A percentile compares a stretch with the other conserved stretches of the same genome.
Evolutionary conservation across 805 yeast genomes (phyloP).

Genomic region (Candida sithepensis): DNA sequence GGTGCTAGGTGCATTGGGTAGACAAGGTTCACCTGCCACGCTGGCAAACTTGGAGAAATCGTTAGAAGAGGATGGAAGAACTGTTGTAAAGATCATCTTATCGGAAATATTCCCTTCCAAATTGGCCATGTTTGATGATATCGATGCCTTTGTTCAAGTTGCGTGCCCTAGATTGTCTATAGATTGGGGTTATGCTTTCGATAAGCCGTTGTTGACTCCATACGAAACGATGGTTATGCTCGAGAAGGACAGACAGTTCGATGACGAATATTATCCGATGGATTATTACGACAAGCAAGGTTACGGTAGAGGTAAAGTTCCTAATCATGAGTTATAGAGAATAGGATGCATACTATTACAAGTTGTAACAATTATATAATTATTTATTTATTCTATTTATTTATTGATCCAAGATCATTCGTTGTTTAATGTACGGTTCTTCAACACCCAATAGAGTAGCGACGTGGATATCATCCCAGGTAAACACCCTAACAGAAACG

Average conservation of each 20-base stretch:
- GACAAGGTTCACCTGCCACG: slow-evolving; percentile 88
- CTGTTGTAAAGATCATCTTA: slow-evolving; percentile 75
- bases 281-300: slow-evolving; percentile 90
- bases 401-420: slow-evolving; percentile 5
- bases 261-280: slow-evolving; percentile 79
- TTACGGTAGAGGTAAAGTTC: slow-evolving; percentile 82
- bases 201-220: slow-evolving; percentile 87
- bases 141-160: slow-evolving; percentile 94
- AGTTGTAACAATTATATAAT: neutral
- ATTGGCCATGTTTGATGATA: slow-evolving; percentile 84
- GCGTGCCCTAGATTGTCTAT: slow-evolving; percentile 96
- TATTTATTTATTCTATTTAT: slow-evolving; percentile 11
- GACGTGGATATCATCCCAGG: slow-evolving; percentile 57
- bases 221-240: slow-evolving; percentile 93
- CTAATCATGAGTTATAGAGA: slow-evolving; percentile 36
- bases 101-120: slow-evolving; percentile 94
- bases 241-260: slow-evolving; percentile 66
- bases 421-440: slow-evolving; percentile 28
- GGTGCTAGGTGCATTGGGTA: slow-evolving; percentile 88
- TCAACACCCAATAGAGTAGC: slow-evolving; percentile 73
- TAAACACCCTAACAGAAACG: slow-evolving; percentile 31
- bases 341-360: neutral
- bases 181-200: slow-evolving; percentile 98
- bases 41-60: slow-evolving; percentile 59
- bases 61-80: slow-evolving; percentile 52